phyloP scores from a whole-genome alignment of 2,329 filamentous ascomycete species.

The Colletotrichum gigasporum region DNA sequence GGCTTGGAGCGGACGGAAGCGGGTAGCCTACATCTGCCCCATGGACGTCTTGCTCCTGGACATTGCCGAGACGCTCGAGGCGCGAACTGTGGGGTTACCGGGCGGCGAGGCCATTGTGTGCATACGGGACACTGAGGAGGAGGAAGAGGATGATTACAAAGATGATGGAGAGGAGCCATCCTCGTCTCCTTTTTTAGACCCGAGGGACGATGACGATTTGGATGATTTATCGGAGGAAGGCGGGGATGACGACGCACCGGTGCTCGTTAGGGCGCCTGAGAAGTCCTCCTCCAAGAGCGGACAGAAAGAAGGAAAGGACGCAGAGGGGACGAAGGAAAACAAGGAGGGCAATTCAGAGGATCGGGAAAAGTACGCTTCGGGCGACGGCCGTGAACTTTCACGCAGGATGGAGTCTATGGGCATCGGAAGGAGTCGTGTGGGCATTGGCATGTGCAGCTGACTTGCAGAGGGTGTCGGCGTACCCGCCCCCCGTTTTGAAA shows the following conservation, averaged over 20 bases:
- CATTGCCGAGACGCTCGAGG: conserved; percentile 81
- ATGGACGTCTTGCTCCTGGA: conserved; percentile 92
- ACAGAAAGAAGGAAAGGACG: no score
- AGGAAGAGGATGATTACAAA: conserved; percentile 9
- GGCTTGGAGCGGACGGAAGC: conserved; percentile 83
- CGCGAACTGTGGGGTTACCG: conserved; percentile 75
- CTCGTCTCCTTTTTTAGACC: conserved; percentile 29
- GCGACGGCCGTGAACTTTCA: conserved; percentile 34
- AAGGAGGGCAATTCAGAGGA: background rate
- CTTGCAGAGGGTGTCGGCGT: conserved; percentile 7
- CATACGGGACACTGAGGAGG: conserved; percentile 35
- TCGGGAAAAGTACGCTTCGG: conserved; percentile 23
- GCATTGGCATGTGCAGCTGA: conserved; percentile 35
- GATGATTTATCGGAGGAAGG: conserved; percentile 42
- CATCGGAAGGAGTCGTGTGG: conserved; percentile 38
- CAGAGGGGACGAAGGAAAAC: background rate
- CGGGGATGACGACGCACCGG: conserved; percentile 33
- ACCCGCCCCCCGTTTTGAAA: conserved; percentile 1
- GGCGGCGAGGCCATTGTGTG: conserved; percentile 59
- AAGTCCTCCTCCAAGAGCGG: no score
- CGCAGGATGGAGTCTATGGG: conserved; percentile 44
- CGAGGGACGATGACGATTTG: conserved; percentile 38
- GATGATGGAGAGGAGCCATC: conserved; percentile 21
- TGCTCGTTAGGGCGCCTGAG: conserved; percentile 12
- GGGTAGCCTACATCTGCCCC: conserved; percentile 89